phyloP scores from a whole-genome alignment of 2,329 filamentous ascomycete species.

The Cladosporium oxysporum region DNA sequence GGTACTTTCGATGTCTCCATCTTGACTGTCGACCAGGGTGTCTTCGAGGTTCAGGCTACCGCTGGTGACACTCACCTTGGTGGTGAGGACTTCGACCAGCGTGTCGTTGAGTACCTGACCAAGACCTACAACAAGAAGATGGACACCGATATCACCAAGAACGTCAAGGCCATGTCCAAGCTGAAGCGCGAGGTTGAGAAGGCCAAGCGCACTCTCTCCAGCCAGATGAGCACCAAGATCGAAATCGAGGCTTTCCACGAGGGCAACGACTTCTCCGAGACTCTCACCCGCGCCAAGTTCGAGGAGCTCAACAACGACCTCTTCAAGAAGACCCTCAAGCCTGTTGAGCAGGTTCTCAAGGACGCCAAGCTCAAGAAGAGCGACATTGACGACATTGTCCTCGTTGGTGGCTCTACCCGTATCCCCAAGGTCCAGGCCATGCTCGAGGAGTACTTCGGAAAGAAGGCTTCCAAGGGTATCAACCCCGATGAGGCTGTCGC shows the following conservation, averaged over 20 bases:
- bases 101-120: constrained; percentile 92
- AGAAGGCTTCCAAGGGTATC: constrained; percentile 98
- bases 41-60: constrained; percentile 99
- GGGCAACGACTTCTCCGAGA: constrained; percentile 98
- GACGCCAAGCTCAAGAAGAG: constrained; percentile 96
- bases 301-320: constrained; percentile 98
- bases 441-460: constrained; percentile 96
- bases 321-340: constrained; percentile 99
- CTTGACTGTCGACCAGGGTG: constrained; percentile 94
- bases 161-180: constrained; percentile 98
- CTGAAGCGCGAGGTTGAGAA: constrained; percentile 99
- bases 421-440: constrained; percentile 96
- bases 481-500: constrained; percentile 99
- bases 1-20: constrained; percentile 99
- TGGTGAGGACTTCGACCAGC: constrained; percentile 98
- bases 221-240: constrained; percentile 46
- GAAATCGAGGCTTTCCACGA: constrained; percentile 98
- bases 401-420: constrained; percentile 98
- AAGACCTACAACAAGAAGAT: constrained; percentile 99
- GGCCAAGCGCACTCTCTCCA: constrained; percentile 88
- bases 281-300: constrained; percentile 96
- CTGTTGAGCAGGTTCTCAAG: constrained; percentile 97
- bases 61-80: constrained; percentile 98
- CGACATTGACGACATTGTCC: constrained; percentile 93
- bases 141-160: constrained; percentile 86